Conservation (phyloP, 495 filamentous ascomycete genomes). For the Letharia columbiana region DNA sequence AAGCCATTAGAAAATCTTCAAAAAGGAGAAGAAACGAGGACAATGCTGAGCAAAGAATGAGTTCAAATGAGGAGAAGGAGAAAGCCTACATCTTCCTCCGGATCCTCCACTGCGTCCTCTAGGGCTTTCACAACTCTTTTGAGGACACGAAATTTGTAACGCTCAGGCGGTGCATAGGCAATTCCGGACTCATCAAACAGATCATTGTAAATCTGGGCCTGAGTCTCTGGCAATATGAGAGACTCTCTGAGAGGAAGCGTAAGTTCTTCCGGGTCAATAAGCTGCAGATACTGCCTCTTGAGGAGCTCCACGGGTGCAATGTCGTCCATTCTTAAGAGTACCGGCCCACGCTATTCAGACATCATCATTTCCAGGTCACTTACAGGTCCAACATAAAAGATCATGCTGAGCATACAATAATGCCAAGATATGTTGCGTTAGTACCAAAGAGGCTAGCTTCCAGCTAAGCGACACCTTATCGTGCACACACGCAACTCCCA, state of each 20-base stretch:
- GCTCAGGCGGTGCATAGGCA: constrained; percentile 46
- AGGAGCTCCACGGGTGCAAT: constrained; percentile 23
- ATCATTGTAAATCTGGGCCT: constrained; percentile 51
- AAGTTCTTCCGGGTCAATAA: constrained; percentile 48
- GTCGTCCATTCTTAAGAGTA: neutral
- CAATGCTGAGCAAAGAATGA: constrained; percentile 8
- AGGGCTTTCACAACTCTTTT: constrained; percentile 59
- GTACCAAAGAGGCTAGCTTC: neutral
- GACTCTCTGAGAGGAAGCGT: constrained; percentile 44
- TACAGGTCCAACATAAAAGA: neutral
- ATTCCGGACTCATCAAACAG: constrained; percentile 53
- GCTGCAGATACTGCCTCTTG: constrained; percentile 56
- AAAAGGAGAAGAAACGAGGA: constrained; percentile 4
- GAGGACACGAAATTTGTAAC: constrained; percentile 63
- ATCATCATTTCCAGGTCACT: neutral
- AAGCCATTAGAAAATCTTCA: neutral
- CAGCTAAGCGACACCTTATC: constrained; percentile 5
- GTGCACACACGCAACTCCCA: constrained; percentile 3
- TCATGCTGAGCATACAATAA: neutral
- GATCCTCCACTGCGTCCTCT: constrained; percentile 60
- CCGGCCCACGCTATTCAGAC: neutral
- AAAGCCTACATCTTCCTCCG: constrained; percentile 71
- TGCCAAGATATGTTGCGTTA: neutral
- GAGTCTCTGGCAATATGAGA: constrained; percentile 46
- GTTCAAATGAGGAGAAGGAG: constrained; percentile 10